Conservation (phyloP, 441 rosid species). For the Gossypium gossypioides region DNA sequence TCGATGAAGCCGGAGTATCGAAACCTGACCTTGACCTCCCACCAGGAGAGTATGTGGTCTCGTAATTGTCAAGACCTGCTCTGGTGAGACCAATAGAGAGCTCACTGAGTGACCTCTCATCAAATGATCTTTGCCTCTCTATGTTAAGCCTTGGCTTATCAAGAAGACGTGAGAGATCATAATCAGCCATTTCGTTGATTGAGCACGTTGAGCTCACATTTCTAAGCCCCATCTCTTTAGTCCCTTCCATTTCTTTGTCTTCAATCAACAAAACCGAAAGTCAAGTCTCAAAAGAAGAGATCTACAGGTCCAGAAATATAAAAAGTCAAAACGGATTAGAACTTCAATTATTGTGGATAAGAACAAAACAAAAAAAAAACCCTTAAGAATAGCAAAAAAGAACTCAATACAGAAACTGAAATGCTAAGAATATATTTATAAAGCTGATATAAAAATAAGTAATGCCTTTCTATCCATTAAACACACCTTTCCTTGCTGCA, state of each 20-base stretch:
- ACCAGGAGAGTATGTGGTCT: constrained; percentile 28
- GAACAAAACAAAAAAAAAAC: neutral
- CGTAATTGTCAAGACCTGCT: constrained; percentile 29
- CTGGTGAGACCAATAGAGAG: constrained; percentile 52
- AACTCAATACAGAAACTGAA: constrained; percentile 11
- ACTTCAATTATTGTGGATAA: neutral
- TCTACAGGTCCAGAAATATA: constrained; percentile 1
- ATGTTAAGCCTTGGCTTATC: constrained; percentile 69
- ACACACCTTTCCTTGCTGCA: neutral
- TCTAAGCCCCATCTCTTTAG: constrained; percentile 31
- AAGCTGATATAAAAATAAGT: neutral
- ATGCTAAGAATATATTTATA: neutral
- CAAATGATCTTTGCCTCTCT: constrained; percentile 75
- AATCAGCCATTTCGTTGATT: constrained; percentile 60
- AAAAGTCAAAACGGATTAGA: neutral
- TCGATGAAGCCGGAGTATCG: constrained; percentile 58
- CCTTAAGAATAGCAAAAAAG: constrained; percentile 7
- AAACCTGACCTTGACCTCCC: constrained; percentile 71
- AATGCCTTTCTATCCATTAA: neutral
- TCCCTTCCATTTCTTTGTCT: constrained; percentile 38
- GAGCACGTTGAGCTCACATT: constrained; percentile 59
- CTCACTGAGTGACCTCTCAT: constrained; percentile 72
- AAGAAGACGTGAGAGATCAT: constrained; percentile 53
- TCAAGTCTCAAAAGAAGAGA: constrained; percentile 8
- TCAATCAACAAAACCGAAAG: neutral